Conservation (phyloP, 139 green algal genomes). For the Pseudopediastrum boryanum region DNA sequence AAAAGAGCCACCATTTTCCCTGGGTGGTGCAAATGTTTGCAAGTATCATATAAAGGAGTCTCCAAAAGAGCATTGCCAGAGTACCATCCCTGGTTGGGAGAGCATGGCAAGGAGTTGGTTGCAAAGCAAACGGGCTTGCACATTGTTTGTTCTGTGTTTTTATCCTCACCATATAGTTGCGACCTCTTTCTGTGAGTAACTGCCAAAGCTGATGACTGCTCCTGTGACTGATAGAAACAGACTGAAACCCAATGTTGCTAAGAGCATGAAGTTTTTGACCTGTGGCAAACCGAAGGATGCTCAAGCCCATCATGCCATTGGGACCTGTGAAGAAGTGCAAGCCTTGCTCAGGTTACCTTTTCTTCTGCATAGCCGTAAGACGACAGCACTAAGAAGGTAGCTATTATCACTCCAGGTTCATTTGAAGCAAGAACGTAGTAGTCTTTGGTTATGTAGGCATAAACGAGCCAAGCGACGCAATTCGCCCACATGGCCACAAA, state of each 20-base stretch:
- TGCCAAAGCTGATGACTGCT: conserved; percentile 22
- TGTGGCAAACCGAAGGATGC: background rate
- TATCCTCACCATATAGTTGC: conserved; percentile 17
- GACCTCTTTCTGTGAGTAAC: background rate
- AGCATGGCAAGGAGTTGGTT: background rate
- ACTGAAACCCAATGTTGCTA: conserved; percentile 12
- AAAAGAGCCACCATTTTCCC: background rate
- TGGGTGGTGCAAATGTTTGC: background rate
- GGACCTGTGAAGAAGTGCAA: background rate
- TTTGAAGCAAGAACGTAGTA: conserved; percentile 36
- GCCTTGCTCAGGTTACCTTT: background rate
- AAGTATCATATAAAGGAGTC: background rate
- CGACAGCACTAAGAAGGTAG: conserved; percentile 11
- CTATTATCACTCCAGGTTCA: conserved; percentile 15
- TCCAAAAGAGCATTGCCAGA: background rate
- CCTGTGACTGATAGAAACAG: conserved; percentile 13
- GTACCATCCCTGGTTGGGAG: background rate
- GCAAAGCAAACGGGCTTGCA: background rate
- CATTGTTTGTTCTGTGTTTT: background rate
- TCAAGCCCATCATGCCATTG: background rate
- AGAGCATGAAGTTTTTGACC: conserved; percentile 13
- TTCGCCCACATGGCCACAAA: conserved; percentile 39
- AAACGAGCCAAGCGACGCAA: conserved; percentile 36
- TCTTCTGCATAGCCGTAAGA: conserved; percentile 38
- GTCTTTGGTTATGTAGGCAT: conserved; percentile 30